Evolutionary conservation across 441 rosid species (phyloP).

Genomic region (Isatis lusitanica): DNA sequence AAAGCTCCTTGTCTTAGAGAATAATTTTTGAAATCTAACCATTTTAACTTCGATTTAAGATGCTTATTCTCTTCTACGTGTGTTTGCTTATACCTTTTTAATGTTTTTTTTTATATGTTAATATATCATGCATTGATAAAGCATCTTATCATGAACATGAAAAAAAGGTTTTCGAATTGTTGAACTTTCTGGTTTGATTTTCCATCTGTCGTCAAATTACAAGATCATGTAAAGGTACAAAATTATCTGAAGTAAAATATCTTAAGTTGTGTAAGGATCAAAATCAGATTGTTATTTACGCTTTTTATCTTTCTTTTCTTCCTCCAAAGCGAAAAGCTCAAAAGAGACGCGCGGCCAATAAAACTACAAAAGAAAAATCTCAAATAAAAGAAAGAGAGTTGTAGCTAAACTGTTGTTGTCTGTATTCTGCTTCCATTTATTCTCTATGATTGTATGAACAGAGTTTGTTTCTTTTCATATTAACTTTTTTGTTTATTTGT

Average conservation of each 20-base stretch:
- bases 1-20: constrained; percentile 14
- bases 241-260: constrained; percentile 14
- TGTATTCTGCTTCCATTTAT: neutral
- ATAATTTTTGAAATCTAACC: neutral
- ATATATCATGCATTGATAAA: neutral
- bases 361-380: neutral
- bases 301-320: constrained; percentile 28
- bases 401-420: neutral
- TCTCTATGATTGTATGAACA: neutral
- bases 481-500: neutral
- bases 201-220: constrained; percentile 29
- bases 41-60: neutral
- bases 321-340: constrained; percentile 10
- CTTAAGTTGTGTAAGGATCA: constrained; percentile 22
- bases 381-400: neutral
- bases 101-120: neutral
- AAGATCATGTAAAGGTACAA: constrained; percentile 25
- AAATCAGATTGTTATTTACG: constrained; percentile 21
- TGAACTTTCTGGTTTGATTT: neutral
- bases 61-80: neutral
- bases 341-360: neutral
- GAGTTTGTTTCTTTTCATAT: neutral
- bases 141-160: constrained; percentile 1
- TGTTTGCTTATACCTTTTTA: neutral
- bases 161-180: neutral